Percentiles rank a stretch among this genome's conserved stretches.
Evolutionary conservation across 805 yeast genomes (phyloP).

Genomic region (Yarrowia sp.): DNA sequence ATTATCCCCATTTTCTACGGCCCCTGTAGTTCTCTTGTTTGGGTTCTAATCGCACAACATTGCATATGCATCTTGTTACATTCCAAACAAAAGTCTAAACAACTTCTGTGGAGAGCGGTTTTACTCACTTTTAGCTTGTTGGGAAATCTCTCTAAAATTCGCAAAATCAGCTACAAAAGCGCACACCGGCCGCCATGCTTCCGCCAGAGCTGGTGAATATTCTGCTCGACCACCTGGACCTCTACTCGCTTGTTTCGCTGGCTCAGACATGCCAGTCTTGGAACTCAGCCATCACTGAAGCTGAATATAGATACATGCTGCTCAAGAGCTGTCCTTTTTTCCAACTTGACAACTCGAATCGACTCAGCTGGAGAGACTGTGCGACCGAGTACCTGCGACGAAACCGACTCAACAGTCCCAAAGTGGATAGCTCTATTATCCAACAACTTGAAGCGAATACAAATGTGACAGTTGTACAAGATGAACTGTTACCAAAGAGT

Average conservation of each 20-base stretch:
- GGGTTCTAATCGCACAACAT: neutral
- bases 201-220: conserved; percentile 16
- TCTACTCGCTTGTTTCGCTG: conserved; percentile 6
- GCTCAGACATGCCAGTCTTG: conserved; percentile 15
- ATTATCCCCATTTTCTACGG: too few species aligned
- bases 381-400: neutral
- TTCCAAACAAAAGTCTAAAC: conserved; percentile 15
- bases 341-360: conserved; percentile 14
- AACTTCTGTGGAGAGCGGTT: conserved; percentile 6
- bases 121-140: neutral
- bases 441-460: neutral
- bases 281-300: neutral
- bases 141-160: neutral
- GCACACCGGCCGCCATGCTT: conserved; percentile 3
- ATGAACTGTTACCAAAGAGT: neutral
- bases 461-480: neutral
- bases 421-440: neutral
- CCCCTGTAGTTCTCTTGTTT: neutral
- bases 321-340: conserved; percentile 2
- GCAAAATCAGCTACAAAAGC: neutral
- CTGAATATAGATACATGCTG: conserved; percentile 6
- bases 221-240: conserved; percentile 6
- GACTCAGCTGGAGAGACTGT: neutral
- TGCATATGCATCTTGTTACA: conserved; percentile 7
- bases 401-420: neutral